Percentiles rank a stretch among this genome's conserved stretches.
These are phyloP conservation scores for Rosa hybrid DNA, from an alignment of 331 rosid species.

Conservation along the genomic window DNA sequence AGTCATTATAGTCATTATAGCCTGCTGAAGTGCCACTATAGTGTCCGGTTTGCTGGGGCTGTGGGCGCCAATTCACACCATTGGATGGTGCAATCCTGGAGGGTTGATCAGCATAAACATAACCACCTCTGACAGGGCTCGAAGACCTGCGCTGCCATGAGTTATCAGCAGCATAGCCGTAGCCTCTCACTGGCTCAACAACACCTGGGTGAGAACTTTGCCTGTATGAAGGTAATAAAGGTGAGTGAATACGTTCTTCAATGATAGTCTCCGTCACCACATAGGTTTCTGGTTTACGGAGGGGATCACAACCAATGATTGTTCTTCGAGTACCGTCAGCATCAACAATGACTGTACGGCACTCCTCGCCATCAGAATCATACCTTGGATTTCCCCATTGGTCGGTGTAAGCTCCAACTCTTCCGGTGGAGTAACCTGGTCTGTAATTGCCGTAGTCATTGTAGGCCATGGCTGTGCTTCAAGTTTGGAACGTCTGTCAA, in stretches of 20 bases:
- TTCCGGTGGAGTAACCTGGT: conserved; percentile 24
- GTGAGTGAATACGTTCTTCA: conserved; percentile 23
- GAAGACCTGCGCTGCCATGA: not conserved
- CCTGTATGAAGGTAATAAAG: conserved; percentile 16
- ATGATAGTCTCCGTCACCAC: conserved; percentile 34
- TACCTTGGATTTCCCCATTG: conserved; percentile 27
- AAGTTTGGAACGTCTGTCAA: not conserved
- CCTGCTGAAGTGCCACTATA: not conserved
- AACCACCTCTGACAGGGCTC: not conserved
- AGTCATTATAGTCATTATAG: conserved; percentile 8
- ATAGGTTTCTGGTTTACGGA: conserved; percentile 2
- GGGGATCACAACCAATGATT: not conserved
- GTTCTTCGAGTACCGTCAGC: conserved; percentile 24
- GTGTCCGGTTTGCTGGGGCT: not conserved
- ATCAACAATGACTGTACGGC: conserved; percentile 14
- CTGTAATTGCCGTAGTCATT: not conserved
- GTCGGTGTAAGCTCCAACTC: not conserved
- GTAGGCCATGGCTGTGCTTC: conserved; percentile 22
- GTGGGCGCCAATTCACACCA: not conserved
- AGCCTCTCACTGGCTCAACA: conserved; percentile 23
- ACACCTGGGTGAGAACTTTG: conserved; percentile 16
- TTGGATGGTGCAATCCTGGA: conserved; percentile 7
- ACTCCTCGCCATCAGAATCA: not conserved
- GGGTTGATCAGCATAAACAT: conserved; percentile 22
- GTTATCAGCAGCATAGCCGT: conserved; percentile 3